Conservation (phyloP, 2,329 filamentous ascomycete species). For the Exserohilum turcica region DNA sequence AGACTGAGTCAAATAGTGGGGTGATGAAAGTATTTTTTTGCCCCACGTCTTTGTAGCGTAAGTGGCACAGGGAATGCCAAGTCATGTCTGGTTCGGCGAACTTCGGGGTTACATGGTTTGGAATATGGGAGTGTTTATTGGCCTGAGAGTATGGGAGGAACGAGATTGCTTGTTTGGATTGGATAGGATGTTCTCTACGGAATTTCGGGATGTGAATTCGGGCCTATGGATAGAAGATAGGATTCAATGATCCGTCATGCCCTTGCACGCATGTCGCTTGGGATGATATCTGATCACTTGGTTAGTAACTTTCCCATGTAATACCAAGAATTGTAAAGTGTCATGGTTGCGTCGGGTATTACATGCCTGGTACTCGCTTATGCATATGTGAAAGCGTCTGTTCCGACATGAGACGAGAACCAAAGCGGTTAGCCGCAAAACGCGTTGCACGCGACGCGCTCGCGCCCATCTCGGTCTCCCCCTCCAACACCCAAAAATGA, state of each 20-base stretch:
- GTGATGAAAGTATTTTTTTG: background rate
- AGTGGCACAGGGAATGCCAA: background rate
- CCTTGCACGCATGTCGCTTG: background rate
- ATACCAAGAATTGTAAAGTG: no score
- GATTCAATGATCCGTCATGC: background rate
- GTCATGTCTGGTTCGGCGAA: background rate
- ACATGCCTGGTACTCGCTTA: background rate
- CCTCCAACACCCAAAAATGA: slow-evolving; percentile 1
- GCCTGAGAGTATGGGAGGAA: background rate
- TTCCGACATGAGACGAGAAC: slow-evolving; percentile 3
- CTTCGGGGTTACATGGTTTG: background rate
- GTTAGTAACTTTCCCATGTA: no score
- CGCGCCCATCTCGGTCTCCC: slow-evolving; percentile 6
- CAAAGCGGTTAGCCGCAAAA: slow-evolving; percentile 19
- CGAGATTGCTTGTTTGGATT: background rate
- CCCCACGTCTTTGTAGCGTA: slow-evolving; percentile 2
- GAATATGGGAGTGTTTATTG: background rate
- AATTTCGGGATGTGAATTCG: background rate
- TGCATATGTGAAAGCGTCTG: background rate
- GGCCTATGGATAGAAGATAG: background rate
- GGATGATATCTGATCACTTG: background rate
- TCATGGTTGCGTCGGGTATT: background rate
- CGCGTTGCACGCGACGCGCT: slow-evolving; percentile 26
- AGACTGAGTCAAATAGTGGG: background rate
- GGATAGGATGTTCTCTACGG: background rate